Percentiles rank a stretch among this genome's conserved stretches.
These are phyloP conservation scores for Passalora sequoiae DNA, from an alignment of 2,329 filamentous ascomycete species.

Conservation along the genomic window DNA sequence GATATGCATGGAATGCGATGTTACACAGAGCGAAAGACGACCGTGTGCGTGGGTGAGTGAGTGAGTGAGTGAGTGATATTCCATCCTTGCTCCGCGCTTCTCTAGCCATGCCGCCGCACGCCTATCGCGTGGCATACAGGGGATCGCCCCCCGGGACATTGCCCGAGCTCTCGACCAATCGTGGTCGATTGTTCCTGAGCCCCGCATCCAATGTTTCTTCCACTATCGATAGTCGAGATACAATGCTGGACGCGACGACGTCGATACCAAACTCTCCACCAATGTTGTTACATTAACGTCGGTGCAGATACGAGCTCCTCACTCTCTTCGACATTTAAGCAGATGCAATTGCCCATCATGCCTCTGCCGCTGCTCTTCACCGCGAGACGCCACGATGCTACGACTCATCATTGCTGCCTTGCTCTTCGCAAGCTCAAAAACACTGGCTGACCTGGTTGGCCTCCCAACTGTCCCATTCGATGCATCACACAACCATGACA, in stretches of 20 bases:
- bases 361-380: neutral
- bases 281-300: constrained; percentile 3
- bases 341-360: neutral
- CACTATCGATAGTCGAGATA: no score
- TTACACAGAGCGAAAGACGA: no score
- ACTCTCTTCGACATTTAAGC: neutral
- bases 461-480: constrained; percentile 17
- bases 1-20: neutral
- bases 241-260: no score
- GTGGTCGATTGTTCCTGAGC: no score
- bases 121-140: no score
- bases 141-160: no score
- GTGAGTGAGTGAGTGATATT: no score
- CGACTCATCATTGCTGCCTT: neutral
- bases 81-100: no score
- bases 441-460: constrained; percentile 12
- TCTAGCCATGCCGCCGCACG: no score
- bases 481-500: neutral
- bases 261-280: constrained; percentile 1
- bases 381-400: constrained; percentile 3
- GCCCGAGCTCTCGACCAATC: no score
- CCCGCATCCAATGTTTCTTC: constrained; percentile 15
- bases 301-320: neutral
- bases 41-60: no score
- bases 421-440: neutral